phyloP scores from a whole-genome alignment of 371 early-diverging fungal species.

The Actinomucor elegans region DNA sequence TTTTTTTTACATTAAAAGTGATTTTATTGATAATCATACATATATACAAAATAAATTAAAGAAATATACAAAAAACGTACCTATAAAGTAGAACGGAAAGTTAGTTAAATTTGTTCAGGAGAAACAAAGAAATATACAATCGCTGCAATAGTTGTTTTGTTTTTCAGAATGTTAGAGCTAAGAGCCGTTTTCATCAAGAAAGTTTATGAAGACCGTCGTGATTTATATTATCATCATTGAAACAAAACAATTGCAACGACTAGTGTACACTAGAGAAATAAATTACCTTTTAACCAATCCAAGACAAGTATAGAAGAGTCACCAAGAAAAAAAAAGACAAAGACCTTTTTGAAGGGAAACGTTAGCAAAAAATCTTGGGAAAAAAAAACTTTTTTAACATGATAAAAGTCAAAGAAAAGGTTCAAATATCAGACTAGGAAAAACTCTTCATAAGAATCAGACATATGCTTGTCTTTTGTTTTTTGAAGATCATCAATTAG shows the following conservation, averaged over 20 bases:
- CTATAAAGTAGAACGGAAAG: too few species aligned
- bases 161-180: constrained; percentile 35
- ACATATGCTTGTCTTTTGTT: constrained; percentile 71
- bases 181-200: constrained; percentile 41
- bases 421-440: constrained; percentile 29
- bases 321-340: background rate
- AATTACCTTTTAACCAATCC: background rate
- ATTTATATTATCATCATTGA: constrained; percentile 35
- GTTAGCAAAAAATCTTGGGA: too few species aligned
- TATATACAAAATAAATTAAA: too few species aligned
- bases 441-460: constrained; percentile 46
- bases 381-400: too few species aligned
- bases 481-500: constrained; percentile 35
- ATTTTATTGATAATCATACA: too few species aligned
- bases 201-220: constrained; percentile 57
- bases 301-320: background rate
- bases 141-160: background rate
- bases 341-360: too few species aligned
- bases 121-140: too few species aligned
- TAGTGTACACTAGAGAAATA: background rate
- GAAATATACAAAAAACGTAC: too few species aligned
- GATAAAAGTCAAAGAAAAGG: too few species aligned
- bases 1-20: too few species aligned
- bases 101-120: too few species aligned
- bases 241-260: background rate